A percentile compares a stretch with the other conserved stretches of the same genome.
phyloP scores from a whole-genome alignment of 352 stramenopile species.

The Phytophthora idaei region DNA sequence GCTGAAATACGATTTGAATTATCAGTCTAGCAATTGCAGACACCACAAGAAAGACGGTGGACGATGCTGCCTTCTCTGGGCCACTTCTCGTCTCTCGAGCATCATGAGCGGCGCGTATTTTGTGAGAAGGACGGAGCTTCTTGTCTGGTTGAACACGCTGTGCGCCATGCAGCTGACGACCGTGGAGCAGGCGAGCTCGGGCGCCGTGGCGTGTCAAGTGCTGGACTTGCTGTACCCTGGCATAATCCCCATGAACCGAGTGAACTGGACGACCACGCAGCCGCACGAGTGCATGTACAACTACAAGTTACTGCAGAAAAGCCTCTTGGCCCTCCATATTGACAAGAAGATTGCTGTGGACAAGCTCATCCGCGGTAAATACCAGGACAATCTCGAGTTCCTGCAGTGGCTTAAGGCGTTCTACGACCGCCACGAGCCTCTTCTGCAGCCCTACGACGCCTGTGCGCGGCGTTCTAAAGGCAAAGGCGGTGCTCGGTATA shows the following conservation, averaged over 20 bases:
- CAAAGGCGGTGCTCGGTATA: slow-evolving; percentile 87
- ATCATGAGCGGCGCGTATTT: slow-evolving; percentile 66
- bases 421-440: slow-evolving; percentile 39
- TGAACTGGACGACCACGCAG: slow-evolving; percentile 96
- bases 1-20: slow-evolving; percentile 3
- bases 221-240: slow-evolving; percentile 92
- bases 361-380: slow-evolving; percentile 92
- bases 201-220: slow-evolving; percentile 96
- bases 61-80: not conserved
- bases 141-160: slow-evolving; percentile 97
- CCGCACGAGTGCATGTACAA: slow-evolving; percentile 89
- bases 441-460: slow-evolving; percentile 91
- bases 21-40: not conserved
- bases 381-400: slow-evolving; percentile 99
- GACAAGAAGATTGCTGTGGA: slow-evolving; percentile 18
- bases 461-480: slow-evolving; percentile 89
- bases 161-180: slow-evolving; percentile 93
- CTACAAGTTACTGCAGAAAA: slow-evolving; percentile 22
- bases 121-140: slow-evolving; percentile 94
- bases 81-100: not conserved
- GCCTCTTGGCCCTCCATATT: not conserved
- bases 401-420: slow-evolving; percentile 97
- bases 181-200: slow-evolving; percentile 95
- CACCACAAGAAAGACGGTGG: slow-evolving; percentile 4
- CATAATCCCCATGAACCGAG: slow-evolving; percentile 93